Evolutionary conservation across 2,329 filamentous ascomycete species (phyloP).

Genomic region (Hypoxylon sp.): DNA sequence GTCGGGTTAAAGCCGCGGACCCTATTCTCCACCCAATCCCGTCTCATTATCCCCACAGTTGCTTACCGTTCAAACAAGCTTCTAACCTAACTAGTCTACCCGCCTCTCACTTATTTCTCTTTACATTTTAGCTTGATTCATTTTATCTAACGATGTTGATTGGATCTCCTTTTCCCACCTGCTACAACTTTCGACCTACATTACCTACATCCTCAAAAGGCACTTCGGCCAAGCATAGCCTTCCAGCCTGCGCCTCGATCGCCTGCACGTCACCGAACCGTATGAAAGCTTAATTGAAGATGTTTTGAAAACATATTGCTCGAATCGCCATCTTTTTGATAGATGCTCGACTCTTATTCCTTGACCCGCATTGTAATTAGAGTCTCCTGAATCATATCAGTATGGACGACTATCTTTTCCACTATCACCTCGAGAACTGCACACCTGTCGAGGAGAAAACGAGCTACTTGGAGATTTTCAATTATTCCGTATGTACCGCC

Average conservation of each 20-base stretch:
- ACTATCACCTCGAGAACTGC: conserved; percentile 64
- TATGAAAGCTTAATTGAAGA: conserved; percentile 28
- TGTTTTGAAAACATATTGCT: conserved; percentile 18
- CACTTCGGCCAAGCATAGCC: conserved; percentile 42
- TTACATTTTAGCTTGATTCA: conserved; percentile 17
- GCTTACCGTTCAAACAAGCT: conserved; percentile 21
- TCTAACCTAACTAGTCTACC: conserved; percentile 38
- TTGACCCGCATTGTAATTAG: conserved; percentile 6
- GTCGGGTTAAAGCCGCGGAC: conserved; percentile 29
- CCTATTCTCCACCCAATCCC: conserved; percentile 37
- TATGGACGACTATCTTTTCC: conserved; percentile 74
- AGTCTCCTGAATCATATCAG: conserved; percentile 24
- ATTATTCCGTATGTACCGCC: conserved; percentile 66
- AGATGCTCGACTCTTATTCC: conserved; percentile 17
- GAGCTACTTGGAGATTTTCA: conserved; percentile 71
- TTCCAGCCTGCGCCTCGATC: conserved; percentile 40
- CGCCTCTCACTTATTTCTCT: conserved; percentile 43
- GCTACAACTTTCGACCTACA: conserved; percentile 1
- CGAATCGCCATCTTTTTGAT: conserved; percentile 18
- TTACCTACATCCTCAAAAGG: conserved; percentile 15
- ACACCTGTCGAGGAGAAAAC: conserved; percentile 66
- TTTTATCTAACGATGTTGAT: conserved; percentile 8
- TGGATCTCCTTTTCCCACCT: conserved; percentile 16
- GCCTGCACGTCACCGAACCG: conserved; percentile 33
- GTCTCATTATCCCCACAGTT: conserved; percentile 30